Base-by-base conservation (phyloP, 768 basidiomycete genomes). In the Scleroderma citrinum region DNA sequence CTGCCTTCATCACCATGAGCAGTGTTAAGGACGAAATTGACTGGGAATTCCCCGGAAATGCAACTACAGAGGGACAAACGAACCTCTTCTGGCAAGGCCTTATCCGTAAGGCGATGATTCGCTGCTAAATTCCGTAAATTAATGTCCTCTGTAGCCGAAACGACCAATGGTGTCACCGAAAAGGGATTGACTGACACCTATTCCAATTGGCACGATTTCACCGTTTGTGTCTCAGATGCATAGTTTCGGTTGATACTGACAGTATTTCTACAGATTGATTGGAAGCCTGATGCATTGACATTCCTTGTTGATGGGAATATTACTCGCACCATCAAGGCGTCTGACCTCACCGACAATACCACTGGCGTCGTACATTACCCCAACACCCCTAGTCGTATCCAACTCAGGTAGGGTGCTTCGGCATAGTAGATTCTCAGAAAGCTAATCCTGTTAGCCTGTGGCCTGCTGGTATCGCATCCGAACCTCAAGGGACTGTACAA, bases 21-120 rank as follows among this genome's bases (percentile, higher is more conserved):
- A 79, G 84, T 55, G 75, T 90, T 57, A 89, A 87, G 62, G 86
- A 89, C 59, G 89, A 91, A 62, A 87, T 92, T 45, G 88, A 92
- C 55, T 90, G 89, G 87, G 87, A 90, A 62, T 91, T 83, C 58
- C 84, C 87, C 47, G 86, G 87, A 6, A 70, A 70, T 40, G 59
- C 67, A 17, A 83, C 80, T 2, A 78, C 77, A 2, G 60, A 81
- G 47, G 90, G 74, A 8, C 91, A 94, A 67, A 83, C 80, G 34
- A 92, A 92, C 61, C 85, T 71, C 57, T 90, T 87, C 70, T 90
- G 85, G 85, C 79, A 86, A 61, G 83, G 83, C 24, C 47, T 73
- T 46, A 77, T 87, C 47, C 80, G 83, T 84, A 60, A 56, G 83
- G 29, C 11, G 17, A 12, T 34, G 7, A 13, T 72, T 32, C 52